A percentile compares a stretch with the other conserved stretches of the same genome.
These are phyloP conservation scores for Suillus alpinus DNA, from an alignment of 768 basidiomycete species.

Conservation along the genomic window DNA sequence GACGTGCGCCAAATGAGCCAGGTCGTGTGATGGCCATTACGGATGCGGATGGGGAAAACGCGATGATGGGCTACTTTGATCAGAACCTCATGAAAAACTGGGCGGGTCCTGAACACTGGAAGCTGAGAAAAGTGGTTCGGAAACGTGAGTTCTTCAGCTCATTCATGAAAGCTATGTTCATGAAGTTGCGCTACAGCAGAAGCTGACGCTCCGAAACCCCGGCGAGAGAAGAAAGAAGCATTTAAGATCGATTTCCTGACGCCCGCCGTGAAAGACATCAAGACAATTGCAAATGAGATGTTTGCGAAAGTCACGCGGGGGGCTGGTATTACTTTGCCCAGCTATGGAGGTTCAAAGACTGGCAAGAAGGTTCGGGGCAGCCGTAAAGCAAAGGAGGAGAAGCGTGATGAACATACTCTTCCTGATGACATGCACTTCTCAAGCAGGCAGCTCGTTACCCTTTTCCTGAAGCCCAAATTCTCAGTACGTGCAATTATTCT, in stretches of 20 bases:
- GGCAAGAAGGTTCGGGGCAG: slow-evolving; percentile 38
- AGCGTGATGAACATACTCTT: slow-evolving; percentile 71
- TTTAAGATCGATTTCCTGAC: slow-evolving; percentile 80
- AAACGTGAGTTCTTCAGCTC: slow-evolving; percentile 50
- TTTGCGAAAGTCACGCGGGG: slow-evolving; percentile 78
- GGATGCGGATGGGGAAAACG: slow-evolving; percentile 53
- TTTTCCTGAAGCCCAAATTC: slow-evolving; percentile 97
- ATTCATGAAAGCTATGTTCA: slow-evolving; percentile 2
- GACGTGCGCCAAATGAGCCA: slow-evolving; percentile 68
- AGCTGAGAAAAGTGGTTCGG: slow-evolving; percentile 76
- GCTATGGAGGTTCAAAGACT: slow-evolving; percentile 36
- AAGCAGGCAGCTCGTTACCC: slow-evolving; percentile 80
- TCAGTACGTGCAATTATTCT: slow-evolving; percentile 52
- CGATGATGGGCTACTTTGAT: slow-evolving; percentile 88
- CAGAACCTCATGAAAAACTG: slow-evolving; percentile 85
- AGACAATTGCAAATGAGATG: slow-evolving; percentile 63
- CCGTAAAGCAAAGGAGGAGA: slow-evolving; percentile 53
- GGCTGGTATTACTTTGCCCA: slow-evolving; percentile 64
- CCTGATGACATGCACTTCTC: slow-evolving; percentile 99
- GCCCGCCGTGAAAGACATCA: slow-evolving; percentile 56
- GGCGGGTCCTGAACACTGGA: slow-evolving; percentile 99
- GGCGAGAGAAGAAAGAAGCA: slow-evolving; percentile 74
- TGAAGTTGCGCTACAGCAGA: slow-evolving; percentile 42
- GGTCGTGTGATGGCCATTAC: slow-evolving; percentile 88
- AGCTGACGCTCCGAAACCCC: slow-evolving; percentile 44